A percentile compares a stretch with the other conserved stretches of the same genome.
phyloP scores from a whole-genome alignment of 495 filamentous ascomycete genomes.

The Niebla homalea region DNA sequence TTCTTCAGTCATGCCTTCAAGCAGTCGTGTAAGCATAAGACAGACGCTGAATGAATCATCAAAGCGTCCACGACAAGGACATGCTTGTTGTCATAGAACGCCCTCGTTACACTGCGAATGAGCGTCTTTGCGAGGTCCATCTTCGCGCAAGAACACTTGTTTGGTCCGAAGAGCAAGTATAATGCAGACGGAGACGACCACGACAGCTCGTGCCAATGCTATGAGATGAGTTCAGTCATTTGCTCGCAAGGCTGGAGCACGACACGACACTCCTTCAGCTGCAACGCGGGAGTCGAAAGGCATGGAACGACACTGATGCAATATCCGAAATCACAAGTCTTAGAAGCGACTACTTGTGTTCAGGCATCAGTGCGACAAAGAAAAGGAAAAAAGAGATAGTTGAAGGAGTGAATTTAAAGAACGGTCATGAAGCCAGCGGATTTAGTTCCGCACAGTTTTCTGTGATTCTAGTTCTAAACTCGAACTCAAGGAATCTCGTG shows the following conservation, averaged over 20 bases:
- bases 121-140: slow-evolving; percentile 86
- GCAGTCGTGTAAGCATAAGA: slow-evolving; percentile 4
- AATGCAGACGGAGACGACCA: background rate
- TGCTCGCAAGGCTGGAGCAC: background rate
- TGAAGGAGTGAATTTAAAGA: background rate
- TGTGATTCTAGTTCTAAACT: too few species aligned
- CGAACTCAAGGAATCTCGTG: too few species aligned
- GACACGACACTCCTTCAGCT: background rate
- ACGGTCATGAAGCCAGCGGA: too few species aligned
- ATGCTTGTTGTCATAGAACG: slow-evolving; percentile 84
- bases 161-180: background rate
- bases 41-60: slow-evolving; percentile 76
- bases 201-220: background rate
- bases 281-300: background rate
- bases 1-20: slow-evolving; percentile 2
- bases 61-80: slow-evolving; percentile 87
- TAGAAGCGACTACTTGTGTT: background rate
- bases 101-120: slow-evolving; percentile 74
- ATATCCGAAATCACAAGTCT: slow-evolving; percentile 10
- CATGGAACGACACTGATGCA: slow-evolving; percentile 2
- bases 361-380: background rate
- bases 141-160: background rate
- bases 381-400: background rate
- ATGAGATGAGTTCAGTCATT: background rate
- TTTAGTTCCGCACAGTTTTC: too few species aligned